Base-by-base conservation (phyloP, 805 yeast genomes). In the Lipomyces starkeyi region DNA sequence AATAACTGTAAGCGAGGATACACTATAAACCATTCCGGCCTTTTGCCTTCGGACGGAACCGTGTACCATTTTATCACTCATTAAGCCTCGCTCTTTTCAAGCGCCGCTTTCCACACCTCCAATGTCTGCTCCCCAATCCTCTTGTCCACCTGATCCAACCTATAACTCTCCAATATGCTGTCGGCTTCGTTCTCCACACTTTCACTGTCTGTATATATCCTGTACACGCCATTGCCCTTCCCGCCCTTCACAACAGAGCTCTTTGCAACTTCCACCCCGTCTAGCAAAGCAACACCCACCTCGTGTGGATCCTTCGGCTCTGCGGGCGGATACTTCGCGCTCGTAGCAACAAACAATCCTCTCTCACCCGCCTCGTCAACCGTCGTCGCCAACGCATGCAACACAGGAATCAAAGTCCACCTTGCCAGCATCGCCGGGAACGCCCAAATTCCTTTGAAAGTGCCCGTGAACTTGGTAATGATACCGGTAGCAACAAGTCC, bases 261-360 rank as follows among this genome's bases (percentile, higher is more conserved):
- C n/a, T n/a, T n/a, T n/a, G n/a, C n/a, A n/a, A n/a, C n/a, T n/a
- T n/a, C n/a, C n/a, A n/a, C n/a, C n/a, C n/a, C n/a, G n/a, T n/a
- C n/a, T n/a, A n/a, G n/a, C n/a, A n/a, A n/a, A n/a, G n/a, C n/a
- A n/a, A n/a, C n/a, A n/a, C 54, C 25, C 25, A 49, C 53, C 17
- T 49, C 53, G 2, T n/a, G 53, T n/a, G 53, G 53, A 14, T 49
- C 53, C 22, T 55, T 13, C 58, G 7, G 20, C 37, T 32, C 37
- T n/a, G 58, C 37, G 11, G 53, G 53, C 14, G 58, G 37, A 55
- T 20, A 55, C 37, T 55, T 55, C 5, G 58, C 58, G 9, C 58
- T 55, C 58, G 58, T 55, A 11, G 58, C 58, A 55, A 55, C 37
- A 32, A 55, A 55, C 8, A 55, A 13, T 27, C 37, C 37, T 14